A percentile compares a stretch with the other conserved stretches of the same genome.
Evolutionary conservation across 345 rosid genomes (phyloP).

Genomic region (Mangifera indica): DNA sequence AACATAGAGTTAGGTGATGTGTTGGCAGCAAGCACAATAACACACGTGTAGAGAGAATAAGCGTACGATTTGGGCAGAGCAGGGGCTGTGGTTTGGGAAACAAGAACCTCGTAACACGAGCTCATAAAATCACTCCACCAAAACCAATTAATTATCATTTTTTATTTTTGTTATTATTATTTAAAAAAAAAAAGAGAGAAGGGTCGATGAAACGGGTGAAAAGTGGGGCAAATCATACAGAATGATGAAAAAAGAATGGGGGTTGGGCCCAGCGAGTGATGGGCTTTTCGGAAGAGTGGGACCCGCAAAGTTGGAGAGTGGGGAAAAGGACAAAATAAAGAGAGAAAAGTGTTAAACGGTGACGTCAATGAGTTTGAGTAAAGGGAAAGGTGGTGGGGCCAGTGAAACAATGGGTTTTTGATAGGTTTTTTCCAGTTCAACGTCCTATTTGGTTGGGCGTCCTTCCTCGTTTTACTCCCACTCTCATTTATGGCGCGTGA

Average conservation of each 20-base stretch:
- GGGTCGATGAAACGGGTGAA: slow-evolving; percentile 7
- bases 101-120: slow-evolving; percentile 38
- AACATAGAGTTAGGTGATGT: not conserved
- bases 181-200: not conserved
- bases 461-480: not conserved
- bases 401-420: slow-evolving; percentile 25
- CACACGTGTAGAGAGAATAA: slow-evolving; percentile 40
- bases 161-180: no score
- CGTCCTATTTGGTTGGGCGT: not conserved
- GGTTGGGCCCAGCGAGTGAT: slow-evolving; percentile 15
- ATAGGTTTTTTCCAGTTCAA: not conserved
- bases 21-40: slow-evolving; percentile 11
- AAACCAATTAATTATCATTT: no score
- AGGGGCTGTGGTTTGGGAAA: slow-evolving; percentile 28
- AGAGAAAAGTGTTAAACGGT: slow-evolving; percentile 9
- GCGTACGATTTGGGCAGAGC: slow-evolving; percentile 22
- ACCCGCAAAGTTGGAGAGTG: slow-evolving; percentile 15
- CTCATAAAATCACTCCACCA: not conserved
- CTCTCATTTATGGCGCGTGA: slow-evolving; percentile 26
- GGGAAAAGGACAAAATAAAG: slow-evolving; percentile 21
- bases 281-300: slow-evolving; percentile 10
- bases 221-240: not conserved
- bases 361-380: slow-evolving; percentile 20
- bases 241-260: slow-evolving; percentile 9
- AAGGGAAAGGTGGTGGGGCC: slow-evolving; percentile 3